Evolutionary conservation across 2,329 filamentous ascomycete species (phyloP), one percentile per base, ranked within the genome.

Genomic region (Tolypocladium guangdongense): DNA sequence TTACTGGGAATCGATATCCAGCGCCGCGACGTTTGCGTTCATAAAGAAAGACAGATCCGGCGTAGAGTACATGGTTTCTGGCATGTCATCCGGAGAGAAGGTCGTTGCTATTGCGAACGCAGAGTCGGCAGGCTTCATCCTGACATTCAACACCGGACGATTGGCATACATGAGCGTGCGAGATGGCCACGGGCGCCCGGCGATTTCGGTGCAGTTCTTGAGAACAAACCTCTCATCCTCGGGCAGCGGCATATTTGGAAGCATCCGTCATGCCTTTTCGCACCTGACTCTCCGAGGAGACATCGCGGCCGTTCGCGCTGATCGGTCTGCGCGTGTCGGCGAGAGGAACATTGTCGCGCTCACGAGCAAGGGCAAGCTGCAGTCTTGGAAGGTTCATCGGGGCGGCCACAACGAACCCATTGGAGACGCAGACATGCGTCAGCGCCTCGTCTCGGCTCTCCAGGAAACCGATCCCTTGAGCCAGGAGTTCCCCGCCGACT

Each of bases 1-100:
- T 46, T 97, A 93, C 68, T 97, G 93, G 90, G 93, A 97, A 67
- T 95, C 90, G 39, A 88, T 97, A 58, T 90, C 92, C 53, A 90
- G 84, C 67, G 90, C 90, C 11, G 88, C 90, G 39, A 90, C 89
- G 1, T 78, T 95, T 53, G 88, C 88, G 57, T 81, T 95, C 41
- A 88, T 92, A 63, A 86, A 87, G 59, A 87, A 95, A 65, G 87
- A 88, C 63, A 84, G 87, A 59, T 86, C 84, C 58, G 88, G 88
- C 18, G 82, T 95, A 18, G 89, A 95, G 63, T 83, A 88, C 47
- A 74, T 74, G 3, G 82, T 96, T 57, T 76, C 81, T 2, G 86
- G 87, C 56, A 78, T 96, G 70, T 82, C 86, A 52, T 87, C 86
- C 0, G 86, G 88, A 47, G 93, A 99, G 68, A 79, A 78, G 50